Evolutionary conservation across 345 rosid genomes (phyloP), one percentile per base, ranked within the genome.

Genomic region (Salix udensis): DNA sequence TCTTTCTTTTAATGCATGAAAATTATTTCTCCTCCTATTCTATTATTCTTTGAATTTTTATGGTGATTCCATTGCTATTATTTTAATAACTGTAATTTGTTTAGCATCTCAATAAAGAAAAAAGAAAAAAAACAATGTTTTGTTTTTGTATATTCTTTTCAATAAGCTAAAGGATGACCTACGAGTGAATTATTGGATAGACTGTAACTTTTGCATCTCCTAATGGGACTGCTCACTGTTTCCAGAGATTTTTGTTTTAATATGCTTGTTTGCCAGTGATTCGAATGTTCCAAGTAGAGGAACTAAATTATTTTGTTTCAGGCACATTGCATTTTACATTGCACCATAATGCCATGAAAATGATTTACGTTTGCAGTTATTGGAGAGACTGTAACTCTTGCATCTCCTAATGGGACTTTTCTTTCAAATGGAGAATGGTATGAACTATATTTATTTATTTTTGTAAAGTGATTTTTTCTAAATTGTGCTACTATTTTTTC

Each of bases 361-460:
- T 70, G 21, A 80, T 76, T 80, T 77, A 39, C 26, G 13, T 79
- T 76, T 76, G 78, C 95, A 96, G 99, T 93, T 85, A 89, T 96
- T 72, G 99, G 99, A 74, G 99, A 96, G 87, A 96, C 99, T 1
- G 68, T 91, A 18, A 96, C 98, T 68, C 91, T 92, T 84, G 84
- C 87, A 67, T 76, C 94, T 68, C 96, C 99, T 55, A 60, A 86
- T 60, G 94, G 82, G 73, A 80, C 81, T 48, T 89, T 96, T 70
- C 86, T 96, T 80, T 92, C 92, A 24, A 93, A 96, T 81, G 99
- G 99, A 84, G 99, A 96, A 89, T 96, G 98, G 99, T 96, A 84
- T 18, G 89, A 46, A 40, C 50, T 73, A 31, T 34, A 34, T 75
- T 15, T 74, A 64, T 34, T 37, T 74, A 64, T 34, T 11, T 40